These are phyloP conservation scores for Glaciozyma antarctica DNA, from an alignment of 768 basidiomycete genomes.

Conservation along the genomic window DNA sequence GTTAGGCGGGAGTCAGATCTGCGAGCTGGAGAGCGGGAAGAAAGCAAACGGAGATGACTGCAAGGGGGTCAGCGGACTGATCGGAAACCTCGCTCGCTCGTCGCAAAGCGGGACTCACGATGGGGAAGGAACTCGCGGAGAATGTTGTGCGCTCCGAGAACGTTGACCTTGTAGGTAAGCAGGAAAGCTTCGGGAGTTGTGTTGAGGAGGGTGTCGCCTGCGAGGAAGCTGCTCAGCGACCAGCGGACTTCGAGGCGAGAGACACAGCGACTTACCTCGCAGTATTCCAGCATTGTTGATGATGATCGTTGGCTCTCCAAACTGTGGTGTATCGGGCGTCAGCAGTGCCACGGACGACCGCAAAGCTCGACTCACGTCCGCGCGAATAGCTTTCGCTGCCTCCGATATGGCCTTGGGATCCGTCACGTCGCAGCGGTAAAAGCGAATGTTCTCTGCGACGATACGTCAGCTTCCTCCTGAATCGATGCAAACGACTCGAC, in stretches of 20 bases:
- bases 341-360: no score
- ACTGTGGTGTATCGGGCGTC: not conserved
- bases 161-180: slow-evolving; percentile 26
- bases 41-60: slow-evolving; percentile 17
- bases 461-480: not conserved
- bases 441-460: slow-evolving; percentile 8
- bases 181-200: slow-evolving; percentile 13
- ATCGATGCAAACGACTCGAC: not conserved
- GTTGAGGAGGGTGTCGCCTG: slow-evolving; percentile 15
- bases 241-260: no score
- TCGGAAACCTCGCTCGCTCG: not conserved
- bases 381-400: slow-evolving; percentile 19
- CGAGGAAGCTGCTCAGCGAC: no score
- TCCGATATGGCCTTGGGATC: slow-evolving; percentile 16
- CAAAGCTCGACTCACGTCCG: slow-evolving; percentile 1
- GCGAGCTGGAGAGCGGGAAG: not conserved
- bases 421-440: slow-evolving; percentile 24
- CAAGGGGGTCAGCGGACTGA: not conserved
- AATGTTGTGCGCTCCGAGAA: slow-evolving; percentile 18
- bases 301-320: slow-evolving; percentile 23
- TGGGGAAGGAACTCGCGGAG: slow-evolving; percentile 25
- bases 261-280: not conserved
- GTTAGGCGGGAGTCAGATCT: not conserved
- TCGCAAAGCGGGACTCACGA: slow-evolving; percentile 6
- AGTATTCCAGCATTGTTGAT: slow-evolving; percentile 29